These are phyloP conservation scores for Clarkia xantiana DNA, from an alignment of 345 rosid genomes.

Conservation along the genomic window DNA sequence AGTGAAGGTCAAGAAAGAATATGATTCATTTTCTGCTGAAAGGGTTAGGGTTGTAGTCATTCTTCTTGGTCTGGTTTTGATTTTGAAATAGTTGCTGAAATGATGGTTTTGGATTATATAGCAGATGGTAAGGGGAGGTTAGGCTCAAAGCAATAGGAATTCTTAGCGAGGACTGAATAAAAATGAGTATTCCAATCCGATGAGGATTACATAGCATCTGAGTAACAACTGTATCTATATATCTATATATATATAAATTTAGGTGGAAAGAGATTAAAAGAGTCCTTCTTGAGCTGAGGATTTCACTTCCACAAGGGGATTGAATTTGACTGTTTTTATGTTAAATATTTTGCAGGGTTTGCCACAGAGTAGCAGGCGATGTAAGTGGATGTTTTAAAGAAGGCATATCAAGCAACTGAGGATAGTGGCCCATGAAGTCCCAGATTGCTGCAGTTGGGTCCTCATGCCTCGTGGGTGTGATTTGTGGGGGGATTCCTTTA, in stretches of 20 bases:
- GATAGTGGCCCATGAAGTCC: conserved; percentile 88
- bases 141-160: conserved; percentile 31
- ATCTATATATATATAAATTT: too few relatives aligned
- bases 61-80: conserved; percentile 13
- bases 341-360: conserved; percentile 31
- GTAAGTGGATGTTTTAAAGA: conserved; percentile 67
- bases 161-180: conserved; percentile 32
- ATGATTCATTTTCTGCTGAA: background rate
- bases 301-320: too few relatives aligned
- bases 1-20: conserved; percentile 19
- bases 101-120: conserved; percentile 9
- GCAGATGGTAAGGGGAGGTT: conserved; percentile 78
- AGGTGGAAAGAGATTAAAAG: too few relatives aligned
- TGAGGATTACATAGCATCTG: conserved; percentile 86
- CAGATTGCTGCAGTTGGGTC: conserved; percentile 98
- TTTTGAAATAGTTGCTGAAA: conserved; percentile 18
- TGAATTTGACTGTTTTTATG: background rate
- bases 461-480: conserved; percentile 76
- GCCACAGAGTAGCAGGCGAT: conserved; percentile 64
- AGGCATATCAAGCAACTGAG: conserved; percentile 91
- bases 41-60: background rate
- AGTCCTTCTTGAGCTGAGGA: too few relatives aligned
- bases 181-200: conserved; percentile 65
- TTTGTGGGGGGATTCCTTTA: conserved; percentile 68
- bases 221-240: too few relatives aligned